Percentiles rank a stretch among this genome's conserved stretches.
Conservation (phyloP, 768 basidiomycete genomes). For the Mycena rebaudengoi region DNA sequence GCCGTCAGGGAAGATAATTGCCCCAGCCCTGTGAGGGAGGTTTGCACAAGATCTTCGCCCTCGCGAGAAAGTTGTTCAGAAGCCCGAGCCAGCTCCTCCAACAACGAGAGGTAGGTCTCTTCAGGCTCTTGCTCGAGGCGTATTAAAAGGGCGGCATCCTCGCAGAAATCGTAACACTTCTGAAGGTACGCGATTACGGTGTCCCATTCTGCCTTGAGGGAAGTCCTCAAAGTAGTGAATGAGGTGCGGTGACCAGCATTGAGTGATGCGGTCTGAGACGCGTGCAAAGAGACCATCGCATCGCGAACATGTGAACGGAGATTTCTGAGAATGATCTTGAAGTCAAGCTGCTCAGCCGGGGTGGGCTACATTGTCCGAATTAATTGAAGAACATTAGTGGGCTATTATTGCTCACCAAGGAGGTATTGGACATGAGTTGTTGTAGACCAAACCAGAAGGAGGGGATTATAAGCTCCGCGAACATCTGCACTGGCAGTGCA, state of each 20-base stretch:
- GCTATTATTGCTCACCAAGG: too few relatives aligned
- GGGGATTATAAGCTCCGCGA: not conserved
- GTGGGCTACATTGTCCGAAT: not conserved
- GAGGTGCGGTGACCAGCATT: not conserved
- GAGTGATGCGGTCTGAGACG: not conserved
- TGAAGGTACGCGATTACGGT: constrained; percentile 2
- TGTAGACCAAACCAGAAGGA: not conserved
- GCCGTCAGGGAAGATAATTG: not conserved
- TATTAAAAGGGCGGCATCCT: not conserved
- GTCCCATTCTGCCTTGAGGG: constrained; percentile 7
- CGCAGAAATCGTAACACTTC: constrained; percentile 3
- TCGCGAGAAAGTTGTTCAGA: constrained; percentile 1
- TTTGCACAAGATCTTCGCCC: not conserved
- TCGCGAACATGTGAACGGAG: constrained; percentile 8
- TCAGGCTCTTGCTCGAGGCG: not conserved
- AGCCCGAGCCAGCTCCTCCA: not conserved
- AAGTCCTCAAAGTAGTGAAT: not conserved
- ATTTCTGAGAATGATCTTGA: not conserved
- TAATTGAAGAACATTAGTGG: not conserved
- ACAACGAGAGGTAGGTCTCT: not conserved
- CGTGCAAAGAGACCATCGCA: constrained; percentile 14
- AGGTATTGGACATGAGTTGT: constrained; percentile 7
- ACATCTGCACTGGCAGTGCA: not conserved
- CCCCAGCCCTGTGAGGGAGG: not conserved
- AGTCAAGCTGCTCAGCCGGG: not conserved